phyloP scores from a whole-genome alignment of 1,284 basidiomycete species.

The Cutaneotrichosporon cutaneum region DNA sequence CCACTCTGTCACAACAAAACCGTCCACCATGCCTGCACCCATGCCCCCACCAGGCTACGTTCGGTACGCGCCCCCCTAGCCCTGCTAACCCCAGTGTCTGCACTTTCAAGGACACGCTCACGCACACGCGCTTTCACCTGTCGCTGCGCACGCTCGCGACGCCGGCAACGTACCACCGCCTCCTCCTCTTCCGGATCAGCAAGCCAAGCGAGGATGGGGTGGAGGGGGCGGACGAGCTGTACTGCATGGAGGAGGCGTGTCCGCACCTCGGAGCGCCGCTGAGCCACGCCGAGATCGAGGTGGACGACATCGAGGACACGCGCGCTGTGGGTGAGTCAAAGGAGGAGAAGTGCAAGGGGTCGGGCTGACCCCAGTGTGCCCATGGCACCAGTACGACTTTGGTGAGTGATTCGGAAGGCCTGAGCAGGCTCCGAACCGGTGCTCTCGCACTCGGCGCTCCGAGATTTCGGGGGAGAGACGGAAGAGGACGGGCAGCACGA shows the following conservation, averaged over 20 bases:
- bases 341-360: not conserved
- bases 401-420: slow-evolving; percentile 14
- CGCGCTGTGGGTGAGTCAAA: slow-evolving; percentile 37
- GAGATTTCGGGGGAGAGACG: no score
- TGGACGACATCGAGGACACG: slow-evolving; percentile 42
- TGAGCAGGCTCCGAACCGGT: not conserved
- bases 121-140: slow-evolving; percentile 67
- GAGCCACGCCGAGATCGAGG: slow-evolving; percentile 58
- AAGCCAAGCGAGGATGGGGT: slow-evolving; percentile 32
- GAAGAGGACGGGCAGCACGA: not conserved
- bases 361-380: slow-evolving; percentile 63
- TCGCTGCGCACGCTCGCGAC: slow-evolving; percentile 65
- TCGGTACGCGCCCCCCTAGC: not conserved
- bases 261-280: slow-evolving; percentile 81
- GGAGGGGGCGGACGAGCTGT: slow-evolving; percentile 58
- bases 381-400: slow-evolving; percentile 71
- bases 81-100: slow-evolving; percentile 55
- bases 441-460: not conserved
- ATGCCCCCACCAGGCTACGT: slow-evolving; percentile 2
- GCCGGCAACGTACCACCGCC: slow-evolving; percentile 61
- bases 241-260: slow-evolving; percentile 81
- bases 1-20: not conserved
- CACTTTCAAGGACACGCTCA: slow-evolving; percentile 57
- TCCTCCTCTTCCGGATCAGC: slow-evolving; percentile 68
- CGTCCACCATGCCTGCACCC: slow-evolving; percentile 1